Base-by-base conservation (phyloP, 345 rosid species). In the Corymbia maculata region DNA sequence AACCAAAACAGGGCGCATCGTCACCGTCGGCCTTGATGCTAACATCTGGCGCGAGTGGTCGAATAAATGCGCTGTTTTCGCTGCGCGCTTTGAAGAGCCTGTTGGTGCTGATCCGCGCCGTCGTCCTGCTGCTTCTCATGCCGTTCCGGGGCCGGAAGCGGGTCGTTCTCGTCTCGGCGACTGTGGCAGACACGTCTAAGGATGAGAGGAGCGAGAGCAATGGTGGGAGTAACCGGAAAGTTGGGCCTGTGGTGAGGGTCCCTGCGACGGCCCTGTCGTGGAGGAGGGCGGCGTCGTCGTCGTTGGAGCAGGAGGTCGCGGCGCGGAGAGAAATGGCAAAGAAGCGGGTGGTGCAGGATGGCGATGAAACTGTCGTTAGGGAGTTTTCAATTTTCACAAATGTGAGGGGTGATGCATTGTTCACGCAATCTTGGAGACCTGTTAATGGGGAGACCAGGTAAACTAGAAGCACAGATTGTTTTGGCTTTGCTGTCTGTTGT, bases 21-120 rank as follows among this genome's bases (percentile, higher is more conserved):
- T 49, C 94, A 44, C 30, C 96, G 28, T 87, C 95, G 85, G 86
- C 94, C 15, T 89, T 93, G 91, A 95, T 97, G 86, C 79, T 96
- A 16, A 96, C 99, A 1, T 97, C 99, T 19, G 99, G 98, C 16
- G 99, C 99, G 2, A 96, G 99, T 90, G 98, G 97, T 24, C 93
- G 98, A 7, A 91, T 96, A 21, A 92, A 90, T 86, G 97, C 95
- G 14, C 92, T 96, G 88, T 94, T 97, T 88, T 95, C 98, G 19
- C 89, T 91, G 70, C 92, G 94, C 30, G 93, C 92, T 66, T 90
- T 95, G 79, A 93, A 82, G 88, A 94, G 95, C 9, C 86, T 96
- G 42, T 17, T 94, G 24, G 10, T 92, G 66, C 52, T 94, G 11
- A 85, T 95, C 36, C 92, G 93, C 22, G 95, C 98, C 6, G 44